Conservation (phyloP, 306 rosid species). For the Oxytropis ochrocephala region DNA sequence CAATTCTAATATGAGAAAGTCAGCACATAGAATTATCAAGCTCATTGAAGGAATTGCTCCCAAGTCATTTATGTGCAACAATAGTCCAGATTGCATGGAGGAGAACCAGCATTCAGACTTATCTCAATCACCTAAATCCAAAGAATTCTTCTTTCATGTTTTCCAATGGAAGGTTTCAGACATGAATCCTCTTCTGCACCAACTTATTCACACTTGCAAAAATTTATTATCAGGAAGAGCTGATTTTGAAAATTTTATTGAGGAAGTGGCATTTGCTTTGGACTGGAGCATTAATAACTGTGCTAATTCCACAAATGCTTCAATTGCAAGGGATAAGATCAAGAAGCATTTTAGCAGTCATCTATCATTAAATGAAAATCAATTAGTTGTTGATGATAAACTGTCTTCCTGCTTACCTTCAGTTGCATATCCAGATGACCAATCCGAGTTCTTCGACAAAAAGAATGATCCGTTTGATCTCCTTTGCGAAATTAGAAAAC, state of each 20-base stretch:
- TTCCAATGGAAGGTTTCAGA: slow-evolving; percentile 60
- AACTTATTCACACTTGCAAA: slow-evolving; percentile 44
- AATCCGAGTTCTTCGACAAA: slow-evolving; percentile 12
- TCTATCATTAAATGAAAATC: slow-evolving; percentile 20
- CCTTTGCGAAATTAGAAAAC: slow-evolving; percentile 42
- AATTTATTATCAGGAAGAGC: slow-evolving; percentile 42
- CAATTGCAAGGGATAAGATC: slow-evolving; percentile 50
- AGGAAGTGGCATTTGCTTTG: slow-evolving; percentile 52
- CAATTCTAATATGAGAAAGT: slow-evolving; percentile 27
- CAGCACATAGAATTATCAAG: slow-evolving; percentile 39
- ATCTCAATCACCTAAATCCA: slow-evolving; percentile 30
- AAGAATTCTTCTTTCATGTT: slow-evolving; percentile 49
- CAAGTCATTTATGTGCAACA: slow-evolving; percentile 22
- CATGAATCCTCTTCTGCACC: slow-evolving; percentile 47
- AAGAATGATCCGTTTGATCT: slow-evolving; percentile 23
- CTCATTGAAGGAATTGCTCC: slow-evolving; percentile 52
- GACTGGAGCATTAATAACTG: slow-evolving; percentile 58
- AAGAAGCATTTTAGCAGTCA: slow-evolving; percentile 51
- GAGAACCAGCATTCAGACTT: slow-evolving; percentile 30
- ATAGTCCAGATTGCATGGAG: slow-evolving; percentile 26
- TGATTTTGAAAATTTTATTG: slow-evolving; percentile 38
- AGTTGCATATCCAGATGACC: slow-evolving; percentile 32
- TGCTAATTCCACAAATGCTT: slow-evolving; percentile 39
- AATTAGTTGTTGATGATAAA: slow-evolving; percentile 21
- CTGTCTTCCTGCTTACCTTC: slow-evolving; percentile 27